Evolutionary conservation across 495 filamentous ascomycete genomes (phyloP).

Genomic region (Letharia lupina): DNA sequence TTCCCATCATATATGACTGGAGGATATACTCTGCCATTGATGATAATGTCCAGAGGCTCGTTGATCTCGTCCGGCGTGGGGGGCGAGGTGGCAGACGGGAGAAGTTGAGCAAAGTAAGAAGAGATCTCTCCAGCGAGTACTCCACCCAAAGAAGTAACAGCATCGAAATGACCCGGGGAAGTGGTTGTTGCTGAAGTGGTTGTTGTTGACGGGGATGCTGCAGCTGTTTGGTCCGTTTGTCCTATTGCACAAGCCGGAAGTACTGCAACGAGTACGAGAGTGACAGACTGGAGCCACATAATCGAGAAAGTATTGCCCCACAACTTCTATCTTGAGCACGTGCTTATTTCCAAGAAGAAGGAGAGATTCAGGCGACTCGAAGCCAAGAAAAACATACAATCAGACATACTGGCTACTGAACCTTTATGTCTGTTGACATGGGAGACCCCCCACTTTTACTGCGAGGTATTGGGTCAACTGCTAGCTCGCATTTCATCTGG

Average conservation of each 20-base stretch:
- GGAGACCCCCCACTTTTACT: neutral
- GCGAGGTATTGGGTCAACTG: neutral
- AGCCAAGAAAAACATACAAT: neutral
- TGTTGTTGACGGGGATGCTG: neutral
- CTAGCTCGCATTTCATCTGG: neutral
- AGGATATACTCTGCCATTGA: slow-evolving; percentile 7
- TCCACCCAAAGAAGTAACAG: slow-evolving; percentile 3
- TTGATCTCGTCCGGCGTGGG: slow-evolving; percentile 6
- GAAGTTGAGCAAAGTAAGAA: slow-evolving; percentile 1
- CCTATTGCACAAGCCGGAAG: neutral
- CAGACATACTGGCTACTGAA: neutral
- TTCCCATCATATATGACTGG: slow-evolving; percentile 1
- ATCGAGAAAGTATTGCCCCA: neutral
- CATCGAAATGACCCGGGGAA: neutral
- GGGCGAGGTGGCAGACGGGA: slow-evolving; percentile 1
- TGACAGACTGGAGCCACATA: neutral
- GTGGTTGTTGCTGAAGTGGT: neutral
- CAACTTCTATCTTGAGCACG: neutral
- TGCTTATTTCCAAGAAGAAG: neutral
- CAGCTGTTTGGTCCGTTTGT: neutral
- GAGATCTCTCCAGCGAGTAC: neutral
- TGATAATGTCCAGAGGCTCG: slow-evolving; percentile 6
- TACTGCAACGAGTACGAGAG: neutral
- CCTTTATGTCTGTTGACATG: neutral
- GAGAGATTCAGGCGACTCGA: neutral